Evolutionary conservation across 495 filamentous ascomycete genomes (phyloP).

Genomic region (Clohesyomyces aquaticus): DNA sequence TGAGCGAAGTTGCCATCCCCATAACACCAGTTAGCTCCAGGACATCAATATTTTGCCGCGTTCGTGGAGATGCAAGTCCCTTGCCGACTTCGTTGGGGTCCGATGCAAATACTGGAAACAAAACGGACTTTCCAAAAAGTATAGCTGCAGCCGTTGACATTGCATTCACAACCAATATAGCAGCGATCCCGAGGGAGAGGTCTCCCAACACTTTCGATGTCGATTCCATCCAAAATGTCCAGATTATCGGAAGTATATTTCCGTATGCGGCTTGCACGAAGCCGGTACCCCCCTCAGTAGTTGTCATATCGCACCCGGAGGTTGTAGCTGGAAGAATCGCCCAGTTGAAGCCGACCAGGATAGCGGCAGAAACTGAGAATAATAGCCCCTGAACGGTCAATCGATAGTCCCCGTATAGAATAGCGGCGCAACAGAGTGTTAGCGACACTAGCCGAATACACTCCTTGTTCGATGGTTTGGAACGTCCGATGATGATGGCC

Average conservation of each 20-base stretch:
- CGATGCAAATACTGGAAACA: neutral
- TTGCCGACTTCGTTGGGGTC: no score
- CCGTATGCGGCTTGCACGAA: no score
- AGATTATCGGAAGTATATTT: no score
- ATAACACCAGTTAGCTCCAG: no score
- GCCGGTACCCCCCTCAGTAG: no score
- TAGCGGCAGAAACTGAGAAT: neutral
- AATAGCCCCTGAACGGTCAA: neutral
- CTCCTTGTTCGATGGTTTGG: neutral
- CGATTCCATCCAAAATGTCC: no score
- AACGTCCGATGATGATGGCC: neutral
- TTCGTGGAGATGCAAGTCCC: no score
- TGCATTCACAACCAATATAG: neutral
- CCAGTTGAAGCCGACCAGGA: slow-evolving; percentile 4
- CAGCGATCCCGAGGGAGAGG: no score
- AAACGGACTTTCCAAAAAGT: neutral
- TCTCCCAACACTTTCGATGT: no score
- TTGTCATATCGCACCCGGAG: no score
- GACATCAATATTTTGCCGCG: no score
- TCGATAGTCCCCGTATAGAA: slow-evolving; percentile 20
- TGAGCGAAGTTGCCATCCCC: no score
- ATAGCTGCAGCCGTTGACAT: slow-evolving; percentile 1
- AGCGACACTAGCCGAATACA: neutral
- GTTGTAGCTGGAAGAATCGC: slow-evolving; percentile 11
- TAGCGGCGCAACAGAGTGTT: slow-evolving; percentile 5